Evolutionary conservation across 441 rosid genomes (phyloP).

Genomic region (Corymbia calophylla): DNA sequence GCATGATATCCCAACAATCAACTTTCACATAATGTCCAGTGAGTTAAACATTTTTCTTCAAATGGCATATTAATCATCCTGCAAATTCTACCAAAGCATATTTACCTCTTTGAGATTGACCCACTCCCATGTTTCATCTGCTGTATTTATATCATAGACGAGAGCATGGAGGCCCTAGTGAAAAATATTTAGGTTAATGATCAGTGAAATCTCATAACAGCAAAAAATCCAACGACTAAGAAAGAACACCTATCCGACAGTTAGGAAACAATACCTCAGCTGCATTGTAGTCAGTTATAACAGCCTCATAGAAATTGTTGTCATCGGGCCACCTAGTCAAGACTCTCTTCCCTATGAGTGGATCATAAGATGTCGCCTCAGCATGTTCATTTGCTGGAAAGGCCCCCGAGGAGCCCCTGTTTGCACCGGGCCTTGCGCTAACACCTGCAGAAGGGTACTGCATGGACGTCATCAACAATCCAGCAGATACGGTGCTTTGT

Average conservation of each 20-base stretch:
- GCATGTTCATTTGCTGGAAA: not conserved
- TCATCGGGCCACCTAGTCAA: constrained; percentile 15
- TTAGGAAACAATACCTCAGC: constrained; percentile 35
- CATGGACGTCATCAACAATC: constrained; percentile 37
- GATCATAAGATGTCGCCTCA: not conserved
- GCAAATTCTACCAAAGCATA: not conserved
- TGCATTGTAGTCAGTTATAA: constrained; percentile 17
- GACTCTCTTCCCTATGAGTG: constrained; percentile 9
- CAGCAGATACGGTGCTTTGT: constrained; percentile 10
- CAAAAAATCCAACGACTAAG: constrained; percentile 3
- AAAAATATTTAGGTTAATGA: not conserved
- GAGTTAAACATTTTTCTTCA: not conserved
- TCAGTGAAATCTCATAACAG: not conserved
- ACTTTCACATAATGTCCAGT: not conserved
- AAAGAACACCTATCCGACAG: constrained; percentile 11
- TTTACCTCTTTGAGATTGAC: constrained; percentile 98
- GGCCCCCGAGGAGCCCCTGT: not conserved
- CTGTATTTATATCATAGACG: constrained; percentile 84
- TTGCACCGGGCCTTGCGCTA: constrained; percentile 7
- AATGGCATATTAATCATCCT: not conserved
- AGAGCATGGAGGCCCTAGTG: constrained; percentile 87
- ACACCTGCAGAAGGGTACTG: constrained; percentile 57
- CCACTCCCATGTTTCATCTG: constrained; percentile 96
- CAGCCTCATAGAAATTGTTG: constrained; percentile 12
- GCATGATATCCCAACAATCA: not conserved